A percentile compares a stretch with the other conserved stretches of the same genome.
Conservation (phyloP, 192 early-diverging fungal genomes). For the Coemansia sp. region DNA sequence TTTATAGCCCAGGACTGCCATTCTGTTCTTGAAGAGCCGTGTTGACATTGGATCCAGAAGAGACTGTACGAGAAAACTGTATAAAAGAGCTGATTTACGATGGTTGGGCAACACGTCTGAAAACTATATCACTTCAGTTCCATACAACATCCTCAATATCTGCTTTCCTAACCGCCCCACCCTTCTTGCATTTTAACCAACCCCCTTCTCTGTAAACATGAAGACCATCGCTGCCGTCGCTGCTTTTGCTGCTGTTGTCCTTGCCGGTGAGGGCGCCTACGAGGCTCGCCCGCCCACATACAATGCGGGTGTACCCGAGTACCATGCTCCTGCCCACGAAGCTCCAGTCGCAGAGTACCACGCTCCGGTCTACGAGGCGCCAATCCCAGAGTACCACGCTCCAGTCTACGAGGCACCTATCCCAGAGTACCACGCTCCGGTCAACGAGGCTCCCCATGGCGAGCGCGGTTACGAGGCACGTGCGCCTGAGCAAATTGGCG, state of each 20-base stretch:
- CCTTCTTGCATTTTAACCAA: background rate
- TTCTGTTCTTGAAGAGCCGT: background rate
- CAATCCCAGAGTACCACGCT: constrained; percentile 12
- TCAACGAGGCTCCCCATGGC: constrained; percentile 13
- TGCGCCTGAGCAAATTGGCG: background rate
- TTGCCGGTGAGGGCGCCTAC: constrained; percentile 38
- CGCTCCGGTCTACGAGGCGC: constrained; percentile 18
- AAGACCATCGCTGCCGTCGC: constrained; percentile 44
- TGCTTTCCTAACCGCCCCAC: background rate
- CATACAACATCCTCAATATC: background rate
- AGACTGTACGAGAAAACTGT: no score
- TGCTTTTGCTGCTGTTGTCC: constrained; percentile 27
- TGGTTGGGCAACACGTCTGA: background rate
- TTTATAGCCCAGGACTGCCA: background rate
- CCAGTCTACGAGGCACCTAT: constrained; percentile 13
- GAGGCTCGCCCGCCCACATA: constrained; percentile 31
- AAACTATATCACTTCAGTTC: background rate
- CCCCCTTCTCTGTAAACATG: constrained; percentile 18
- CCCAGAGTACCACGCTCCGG: constrained; percentile 10
- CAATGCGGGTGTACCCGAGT: constrained; percentile 4
- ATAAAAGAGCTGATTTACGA: background rate
- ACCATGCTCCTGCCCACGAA: constrained; percentile 23
- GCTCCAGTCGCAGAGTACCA: constrained; percentile 22
- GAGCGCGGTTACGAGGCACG: constrained; percentile 4
- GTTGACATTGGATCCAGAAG: no score